phyloP scores from a whole-genome alignment of 1,284 basidiomycete genomes.

The Sporisorium graminicola region DNA sequence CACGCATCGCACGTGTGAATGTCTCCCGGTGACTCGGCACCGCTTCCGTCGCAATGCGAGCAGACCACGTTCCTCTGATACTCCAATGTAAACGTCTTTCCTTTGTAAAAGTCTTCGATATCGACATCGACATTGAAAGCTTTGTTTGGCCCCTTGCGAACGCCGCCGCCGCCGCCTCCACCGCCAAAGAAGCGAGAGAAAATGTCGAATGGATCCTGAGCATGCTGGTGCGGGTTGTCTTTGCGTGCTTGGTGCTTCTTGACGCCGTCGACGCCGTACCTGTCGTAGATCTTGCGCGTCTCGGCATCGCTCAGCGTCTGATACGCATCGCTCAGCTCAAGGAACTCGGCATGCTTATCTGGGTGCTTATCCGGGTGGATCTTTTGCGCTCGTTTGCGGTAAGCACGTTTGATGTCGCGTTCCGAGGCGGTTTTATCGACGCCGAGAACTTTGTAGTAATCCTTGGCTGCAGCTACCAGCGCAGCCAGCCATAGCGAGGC shows the following conservation, averaged over 20 bases:
- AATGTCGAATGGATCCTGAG: constrained; percentile 66
- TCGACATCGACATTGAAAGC: constrained; percentile 63
- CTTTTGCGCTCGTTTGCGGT: constrained; percentile 65
- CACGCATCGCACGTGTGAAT: constrained; percentile 65
- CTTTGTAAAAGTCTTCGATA: constrained; percentile 64
- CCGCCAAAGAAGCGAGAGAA: constrained; percentile 68
- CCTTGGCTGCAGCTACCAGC: constrained; percentile 52
- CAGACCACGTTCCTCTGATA: constrained; percentile 65
- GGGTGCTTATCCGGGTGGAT: constrained; percentile 69
- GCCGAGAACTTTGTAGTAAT: constrained; percentile 67
- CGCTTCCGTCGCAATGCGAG: constrained; percentile 65
- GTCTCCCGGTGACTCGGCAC: constrained; percentile 62
- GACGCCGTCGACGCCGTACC: constrained; percentile 65
- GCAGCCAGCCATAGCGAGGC: constrained; percentile 31
- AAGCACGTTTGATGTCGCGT: constrained; percentile 67
- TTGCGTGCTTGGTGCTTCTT: constrained; percentile 63
- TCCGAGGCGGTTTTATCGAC: constrained; percentile 60
- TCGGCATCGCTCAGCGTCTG: constrained; percentile 64
- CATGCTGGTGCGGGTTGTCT: constrained; percentile 49
- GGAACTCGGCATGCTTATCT: constrained; percentile 66
- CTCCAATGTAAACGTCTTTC: constrained; percentile 56
- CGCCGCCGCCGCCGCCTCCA: constrained; percentile 46
- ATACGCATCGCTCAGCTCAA: constrained; percentile 71
- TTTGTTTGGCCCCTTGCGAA: constrained; percentile 62
- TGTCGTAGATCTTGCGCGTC: constrained; percentile 65